Percentiles rank a stretch among this genome's conserved stretches.
Evolutionary conservation across 177 flowering plant genomes (phyloP).

Genomic region (Vitis hybrid): DNA sequence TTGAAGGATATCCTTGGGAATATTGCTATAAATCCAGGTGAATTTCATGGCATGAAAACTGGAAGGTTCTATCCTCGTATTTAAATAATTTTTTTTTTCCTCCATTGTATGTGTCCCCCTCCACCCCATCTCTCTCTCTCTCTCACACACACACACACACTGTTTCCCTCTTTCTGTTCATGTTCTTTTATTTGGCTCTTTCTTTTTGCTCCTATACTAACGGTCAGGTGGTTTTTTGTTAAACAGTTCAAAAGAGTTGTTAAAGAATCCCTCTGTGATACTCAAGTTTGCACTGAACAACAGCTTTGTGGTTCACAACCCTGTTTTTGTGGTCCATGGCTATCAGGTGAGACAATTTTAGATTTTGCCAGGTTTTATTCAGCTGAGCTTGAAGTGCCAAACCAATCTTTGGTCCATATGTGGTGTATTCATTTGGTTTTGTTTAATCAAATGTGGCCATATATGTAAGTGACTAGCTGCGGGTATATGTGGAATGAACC

Average conservation of each 20-base stretch:
- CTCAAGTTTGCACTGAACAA: slow-evolving; percentile 57
- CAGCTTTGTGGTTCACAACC: slow-evolving; percentile 67
- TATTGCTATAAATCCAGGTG: slow-evolving; percentile 87
- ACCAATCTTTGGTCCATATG: background rate
- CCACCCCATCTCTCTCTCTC: background rate
- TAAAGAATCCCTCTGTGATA: slow-evolving; percentile 54
- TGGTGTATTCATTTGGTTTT: background rate
- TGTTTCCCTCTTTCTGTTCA: background rate
- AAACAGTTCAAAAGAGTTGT: slow-evolving; percentile 47
- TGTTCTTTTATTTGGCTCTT: background rate
- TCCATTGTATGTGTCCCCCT: background rate
- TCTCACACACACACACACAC: too few species aligned
- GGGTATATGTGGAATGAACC: too few species aligned
- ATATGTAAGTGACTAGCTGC: background rate
- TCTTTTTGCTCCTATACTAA: slow-evolving; percentile 8
- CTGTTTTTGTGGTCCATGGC: slow-evolving; percentile 41
- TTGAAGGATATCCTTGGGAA: slow-evolving; percentile 68
- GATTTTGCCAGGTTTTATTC: background rate
- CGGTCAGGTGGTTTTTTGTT: slow-evolving; percentile 5
- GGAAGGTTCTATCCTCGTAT: background rate
- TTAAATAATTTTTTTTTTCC: too few species aligned
- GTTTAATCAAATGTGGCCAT: background rate
- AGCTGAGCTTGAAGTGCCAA: background rate
- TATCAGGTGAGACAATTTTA: slow-evolving; percentile 39
- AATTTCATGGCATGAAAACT: slow-evolving; percentile 11